phyloP scores from a whole-genome alignment of 371 early-diverging fungal genomes.

The Globomyces sp. region DNA sequence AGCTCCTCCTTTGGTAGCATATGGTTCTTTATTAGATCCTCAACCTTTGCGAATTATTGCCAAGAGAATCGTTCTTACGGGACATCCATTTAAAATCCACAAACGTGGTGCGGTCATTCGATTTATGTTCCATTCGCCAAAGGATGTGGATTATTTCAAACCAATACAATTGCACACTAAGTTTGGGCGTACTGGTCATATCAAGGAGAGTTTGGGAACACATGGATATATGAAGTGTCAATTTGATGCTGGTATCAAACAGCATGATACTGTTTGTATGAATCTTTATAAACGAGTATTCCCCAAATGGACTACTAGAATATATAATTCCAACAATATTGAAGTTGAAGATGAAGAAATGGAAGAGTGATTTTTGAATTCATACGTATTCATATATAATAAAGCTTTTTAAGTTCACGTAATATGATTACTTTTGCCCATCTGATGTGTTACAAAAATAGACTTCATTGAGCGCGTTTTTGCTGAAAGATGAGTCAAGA shows the following conservation, averaged over 20 bases:
- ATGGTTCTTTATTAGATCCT: constrained; percentile 71
- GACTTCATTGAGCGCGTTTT: no score
- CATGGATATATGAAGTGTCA: constrained; percentile 96
- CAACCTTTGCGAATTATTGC: constrained; percentile 87
- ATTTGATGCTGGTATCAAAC: constrained; percentile 86
- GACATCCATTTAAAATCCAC: constrained; percentile 92
- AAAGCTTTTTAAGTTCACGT: no score
- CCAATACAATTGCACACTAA: constrained; percentile 91
- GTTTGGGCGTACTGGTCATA: constrained; percentile 88
- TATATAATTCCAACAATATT: not conserved
- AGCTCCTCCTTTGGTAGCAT: constrained; percentile 62
- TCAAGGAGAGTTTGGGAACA: constrained; percentile 90
- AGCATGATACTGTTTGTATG: constrained; percentile 93
- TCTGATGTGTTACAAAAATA: no score
- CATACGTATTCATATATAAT: no score
- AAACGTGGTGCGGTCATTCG: constrained; percentile 90
- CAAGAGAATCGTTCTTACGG: constrained; percentile 91
- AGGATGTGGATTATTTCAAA: constrained; percentile 91
- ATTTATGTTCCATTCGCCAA: constrained; percentile 93
- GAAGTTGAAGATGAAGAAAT: constrained; percentile 3
- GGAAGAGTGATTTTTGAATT: not conserved
- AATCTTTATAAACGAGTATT: constrained; percentile 92
- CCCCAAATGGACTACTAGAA: constrained; percentile 66
- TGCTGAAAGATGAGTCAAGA: not conserved
- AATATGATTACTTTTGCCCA: no score